These are phyloP conservation scores for Fragilaria radians DNA, from an alignment of 108 stramenopile species.

Conservation along the genomic window DNA sequence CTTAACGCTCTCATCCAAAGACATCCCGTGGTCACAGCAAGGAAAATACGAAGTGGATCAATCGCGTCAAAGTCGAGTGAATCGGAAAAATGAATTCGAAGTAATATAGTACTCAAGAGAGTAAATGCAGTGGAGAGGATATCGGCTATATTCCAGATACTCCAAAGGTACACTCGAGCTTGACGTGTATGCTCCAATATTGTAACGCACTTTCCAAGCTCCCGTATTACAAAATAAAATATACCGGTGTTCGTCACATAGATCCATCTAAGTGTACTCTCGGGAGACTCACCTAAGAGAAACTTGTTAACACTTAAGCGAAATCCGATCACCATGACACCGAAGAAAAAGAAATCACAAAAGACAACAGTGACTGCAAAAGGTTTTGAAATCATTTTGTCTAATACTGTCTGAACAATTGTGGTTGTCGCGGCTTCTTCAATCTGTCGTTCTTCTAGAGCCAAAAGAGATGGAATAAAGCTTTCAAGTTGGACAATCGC, in stretches of 20 bases:
- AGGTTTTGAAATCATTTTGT: conserved; percentile 41
- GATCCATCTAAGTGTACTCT: conserved; percentile 28
- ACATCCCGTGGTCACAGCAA: conserved; percentile 49
- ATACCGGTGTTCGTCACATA: conserved; percentile 51
- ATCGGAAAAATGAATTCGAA: conserved; percentile 24
- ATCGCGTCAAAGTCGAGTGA: conserved; percentile 18
- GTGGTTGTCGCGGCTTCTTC: conserved; percentile 47
- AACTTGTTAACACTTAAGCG: conserved; percentile 26
- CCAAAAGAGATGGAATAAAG: conserved; percentile 45
- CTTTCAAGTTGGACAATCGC: conserved; percentile 33
- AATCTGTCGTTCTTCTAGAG: conserved; percentile 31
- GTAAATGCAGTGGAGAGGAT: conserved; percentile 33
- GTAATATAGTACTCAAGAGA: conserved; percentile 24
- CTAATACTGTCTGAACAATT: conserved; percentile 39
- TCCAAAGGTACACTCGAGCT: conserved; percentile 36
- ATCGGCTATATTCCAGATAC: conserved; percentile 61
- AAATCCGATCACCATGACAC: conserved; percentile 33
- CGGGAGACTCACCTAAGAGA: conserved; percentile 17
- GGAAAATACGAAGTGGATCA: conserved; percentile 20
- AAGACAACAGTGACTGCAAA: conserved; percentile 48
- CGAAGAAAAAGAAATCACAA: conserved; percentile 40
- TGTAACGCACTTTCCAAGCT: conserved; percentile 45
- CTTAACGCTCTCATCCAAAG: conserved; percentile 45
- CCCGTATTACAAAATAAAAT: conserved; percentile 55
- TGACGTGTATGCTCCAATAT: conserved; percentile 25